Base-by-base conservation (phyloP, 805 yeast genomes). In the Cyberlindnera euphorbiae region DNA sequence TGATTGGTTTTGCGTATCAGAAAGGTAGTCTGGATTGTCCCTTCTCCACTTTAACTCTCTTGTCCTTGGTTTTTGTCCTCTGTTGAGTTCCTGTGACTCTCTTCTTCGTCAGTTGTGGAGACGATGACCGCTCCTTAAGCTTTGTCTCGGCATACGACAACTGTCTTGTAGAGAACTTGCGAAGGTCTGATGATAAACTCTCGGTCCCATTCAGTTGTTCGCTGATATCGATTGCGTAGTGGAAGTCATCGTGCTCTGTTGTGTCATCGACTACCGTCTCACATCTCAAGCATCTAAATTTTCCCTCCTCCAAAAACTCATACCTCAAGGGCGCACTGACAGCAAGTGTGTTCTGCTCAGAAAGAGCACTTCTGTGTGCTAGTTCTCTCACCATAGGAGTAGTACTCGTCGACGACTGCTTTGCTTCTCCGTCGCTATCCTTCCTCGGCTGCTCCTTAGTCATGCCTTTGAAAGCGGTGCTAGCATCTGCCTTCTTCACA, bases 171-270 rank as follows among this genome's bases (percentile, higher is more conserved):
- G 38, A 34, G 30, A 38, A 38, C 34, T 35, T 38, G 22, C 30
- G 33, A 28, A 32, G 32, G 26, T 44, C 45, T 18, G 36, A 24
- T 4, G 46, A 35, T 7, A 47, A 19, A 36, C 50, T 47, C 4
- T 38, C 47, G 1, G 45, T 48, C 6, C 67, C 66, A 46, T 71
- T 71, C 21, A 70, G 38, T 28, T 56, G 61, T 36, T 65, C 63
- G 1, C 77, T 72, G 6, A 77, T 55, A 15, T 69, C 70, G 32
- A 67, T 37, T 0, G 82, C 82, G 28, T 64, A 50, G 45, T 77
- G 82, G 42, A 55, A 75, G 50, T 77, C 83, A 28, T 59, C 58
- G 49, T 77, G 83, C 41, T 77, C 82, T 13, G 55, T 19, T 4
- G 22, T 30, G 33, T 59, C 55, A 9, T 34, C 44, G 8, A 58